Conservation (phyloP, 257 asterid genomes). For the Nicotiana benthamiana region DNA sequence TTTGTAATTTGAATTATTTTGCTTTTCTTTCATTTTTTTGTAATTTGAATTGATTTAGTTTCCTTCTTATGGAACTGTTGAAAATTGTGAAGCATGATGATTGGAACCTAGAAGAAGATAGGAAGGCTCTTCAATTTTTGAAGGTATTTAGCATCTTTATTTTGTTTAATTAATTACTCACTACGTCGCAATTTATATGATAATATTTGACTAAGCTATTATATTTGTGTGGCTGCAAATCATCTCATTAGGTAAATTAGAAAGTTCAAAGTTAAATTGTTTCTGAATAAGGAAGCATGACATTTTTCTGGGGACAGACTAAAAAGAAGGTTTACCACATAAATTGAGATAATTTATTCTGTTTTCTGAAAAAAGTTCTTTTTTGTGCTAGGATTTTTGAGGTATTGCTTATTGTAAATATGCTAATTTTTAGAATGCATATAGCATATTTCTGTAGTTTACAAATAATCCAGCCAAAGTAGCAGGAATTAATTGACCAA, state of each 20-base stretch:
- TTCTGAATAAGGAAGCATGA: too few relatives aligned
- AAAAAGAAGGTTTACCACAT: too few relatives aligned
- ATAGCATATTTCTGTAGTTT: neutral
- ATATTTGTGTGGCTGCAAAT: too few relatives aligned
- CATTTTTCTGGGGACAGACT: too few relatives aligned
- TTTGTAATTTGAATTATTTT: neutral
- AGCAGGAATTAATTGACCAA: neutral
- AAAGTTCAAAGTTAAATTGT: too few relatives aligned
- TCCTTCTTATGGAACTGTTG: neutral
- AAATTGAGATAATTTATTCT: neutral
- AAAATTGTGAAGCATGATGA: slow-evolving; percentile 65
- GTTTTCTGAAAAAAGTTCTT: neutral
- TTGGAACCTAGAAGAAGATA: slow-evolving; percentile 82
- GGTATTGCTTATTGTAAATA: neutral
- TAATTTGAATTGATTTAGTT: neutral
- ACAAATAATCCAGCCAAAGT: neutral
- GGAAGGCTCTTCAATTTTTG: slow-evolving; percentile 66
- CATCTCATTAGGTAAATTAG: too few relatives aligned
- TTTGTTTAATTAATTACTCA: neutral
- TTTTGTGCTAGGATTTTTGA: neutral
- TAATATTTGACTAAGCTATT: too few relatives aligned
- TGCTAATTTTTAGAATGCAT: neutral
- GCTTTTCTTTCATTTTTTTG: neutral
- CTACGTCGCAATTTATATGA: too few relatives aligned
- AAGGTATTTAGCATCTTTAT: slow-evolving; percentile 35